A percentile compares a stretch with the other conserved stretches of the same genome.
Conservation (phyloP, 495 filamentous ascomycete genomes). For the Friedmanniomyces endolithicus region DNA sequence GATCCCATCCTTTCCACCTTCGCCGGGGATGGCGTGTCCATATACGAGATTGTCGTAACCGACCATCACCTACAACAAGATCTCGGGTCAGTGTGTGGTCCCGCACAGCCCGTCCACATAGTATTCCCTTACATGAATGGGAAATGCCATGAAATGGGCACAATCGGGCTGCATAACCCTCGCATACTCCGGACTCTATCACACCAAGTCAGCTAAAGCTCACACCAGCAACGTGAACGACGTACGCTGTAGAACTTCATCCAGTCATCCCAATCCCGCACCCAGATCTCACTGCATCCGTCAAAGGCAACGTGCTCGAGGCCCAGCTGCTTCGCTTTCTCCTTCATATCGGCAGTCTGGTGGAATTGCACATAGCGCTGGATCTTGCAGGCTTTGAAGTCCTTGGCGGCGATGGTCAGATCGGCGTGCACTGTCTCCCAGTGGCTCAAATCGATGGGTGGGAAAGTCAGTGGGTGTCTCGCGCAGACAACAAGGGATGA, state of each 20-base stretch:
- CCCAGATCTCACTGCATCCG: constrained; percentile 25
- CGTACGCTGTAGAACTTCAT: constrained; percentile 19
- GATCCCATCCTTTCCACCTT: constrained; percentile 9
- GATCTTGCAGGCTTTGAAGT: constrained; percentile 22
- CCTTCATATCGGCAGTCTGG: constrained; percentile 23
- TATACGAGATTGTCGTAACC: constrained; percentile 18
- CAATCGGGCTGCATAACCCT: constrained; percentile 20
- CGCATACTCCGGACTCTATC: constrained; percentile 12
- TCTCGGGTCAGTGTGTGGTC: neutral
- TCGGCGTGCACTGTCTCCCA: constrained; percentile 27
- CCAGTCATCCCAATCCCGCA: constrained; percentile 25
- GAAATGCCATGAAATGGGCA: constrained; percentile 22
- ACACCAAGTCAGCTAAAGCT: neutral
- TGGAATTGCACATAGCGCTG: constrained; percentile 26
- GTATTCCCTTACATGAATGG: constrained; percentile 7
- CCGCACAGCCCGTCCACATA: neutral
- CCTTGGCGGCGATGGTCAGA: constrained; percentile 21
- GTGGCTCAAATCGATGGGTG: too few relatives aligned
- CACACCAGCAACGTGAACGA: neutral
- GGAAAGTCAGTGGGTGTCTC: too few relatives aligned
- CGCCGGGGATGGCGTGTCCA: constrained; percentile 3
- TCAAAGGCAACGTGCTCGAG: constrained; percentile 26
- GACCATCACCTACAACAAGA: constrained; percentile 15
- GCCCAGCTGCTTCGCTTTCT: constrained; percentile 21
- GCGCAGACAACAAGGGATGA: too few relatives aligned